phyloP scores from a whole-genome alignment of 116 monocot species.

The Dioscorea cayenensis region DNA sequence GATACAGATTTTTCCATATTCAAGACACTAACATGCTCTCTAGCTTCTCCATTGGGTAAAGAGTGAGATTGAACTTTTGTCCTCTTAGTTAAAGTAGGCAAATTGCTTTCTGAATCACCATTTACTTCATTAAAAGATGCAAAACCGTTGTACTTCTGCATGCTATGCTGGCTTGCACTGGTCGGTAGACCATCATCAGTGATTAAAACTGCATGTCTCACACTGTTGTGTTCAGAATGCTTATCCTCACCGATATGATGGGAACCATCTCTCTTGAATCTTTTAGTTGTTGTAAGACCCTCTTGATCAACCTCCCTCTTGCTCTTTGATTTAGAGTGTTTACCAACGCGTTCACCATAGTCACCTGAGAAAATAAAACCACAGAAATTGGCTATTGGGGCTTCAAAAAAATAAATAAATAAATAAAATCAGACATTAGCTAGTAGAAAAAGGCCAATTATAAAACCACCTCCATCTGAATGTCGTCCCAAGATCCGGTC shows the following conservation, averaged over 20 bases:
- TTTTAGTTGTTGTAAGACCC: conserved; percentile 48
- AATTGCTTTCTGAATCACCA: conserved; percentile 23
- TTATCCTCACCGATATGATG: conserved; percentile 24
- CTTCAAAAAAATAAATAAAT: background rate
- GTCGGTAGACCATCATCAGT: conserved; percentile 15
- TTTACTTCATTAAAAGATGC: conserved; percentile 31
- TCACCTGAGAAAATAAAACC: conserved; percentile 32
- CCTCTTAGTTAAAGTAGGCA: conserved; percentile 22
- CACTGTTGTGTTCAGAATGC: conserved; percentile 18
- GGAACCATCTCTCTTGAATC: conserved; percentile 38
- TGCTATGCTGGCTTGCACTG: conserved; percentile 17
- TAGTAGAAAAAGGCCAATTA: background rate
- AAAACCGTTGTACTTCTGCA: conserved; percentile 24
- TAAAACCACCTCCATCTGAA: background rate
- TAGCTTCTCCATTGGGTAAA: conserved; percentile 18
- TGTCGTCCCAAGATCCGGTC: conserved; percentile 22
- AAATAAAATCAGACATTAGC: background rate
- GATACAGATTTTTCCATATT: conserved; percentile 30
- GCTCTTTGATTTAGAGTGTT: conserved; percentile 55
- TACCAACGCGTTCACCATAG: conserved; percentile 29
- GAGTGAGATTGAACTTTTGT: conserved; percentile 14
- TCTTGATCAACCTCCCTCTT: conserved; percentile 49
- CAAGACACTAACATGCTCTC: conserved; percentile 24
- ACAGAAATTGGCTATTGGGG: background rate
- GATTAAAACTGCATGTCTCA: conserved; percentile 17